phyloP scores from a whole-genome alignment of 805 yeast genomes.

The Candida coleopterorum region DNA sequence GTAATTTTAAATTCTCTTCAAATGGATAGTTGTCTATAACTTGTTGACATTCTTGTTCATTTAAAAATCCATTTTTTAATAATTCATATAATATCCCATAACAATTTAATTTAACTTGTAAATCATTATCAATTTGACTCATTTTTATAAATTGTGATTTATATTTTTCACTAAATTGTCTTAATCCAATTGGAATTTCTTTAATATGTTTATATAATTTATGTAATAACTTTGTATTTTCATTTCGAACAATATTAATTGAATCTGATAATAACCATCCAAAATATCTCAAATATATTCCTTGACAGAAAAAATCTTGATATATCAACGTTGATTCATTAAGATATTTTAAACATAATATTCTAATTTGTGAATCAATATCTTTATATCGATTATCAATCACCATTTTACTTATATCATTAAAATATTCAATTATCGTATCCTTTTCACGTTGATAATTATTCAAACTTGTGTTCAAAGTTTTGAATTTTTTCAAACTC shows the following conservation, averaged over 20 bases:
- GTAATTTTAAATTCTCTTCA: conserved; percentile 19
- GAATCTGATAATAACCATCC: conserved; percentile 86
- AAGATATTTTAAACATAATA: conserved; percentile 58
- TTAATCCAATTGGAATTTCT: conserved; percentile 52
- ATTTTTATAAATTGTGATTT: conserved; percentile 62
- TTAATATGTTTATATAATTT: conserved; percentile 37
- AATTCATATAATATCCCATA: conserved; percentile 51
- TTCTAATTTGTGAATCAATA: conserved; percentile 65
- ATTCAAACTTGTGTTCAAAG: conserved; percentile 39
- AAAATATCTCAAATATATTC: conserved; percentile 65
- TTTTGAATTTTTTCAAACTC: conserved; percentile 41
- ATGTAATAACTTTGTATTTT: conserved; percentile 53
- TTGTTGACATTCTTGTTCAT: conserved; percentile 47
- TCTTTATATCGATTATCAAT: conserved; percentile 80
- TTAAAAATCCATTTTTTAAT: conserved; percentile 57
- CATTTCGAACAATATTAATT: conserved; percentile 54
- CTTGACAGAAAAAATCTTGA: conserved; percentile 69
- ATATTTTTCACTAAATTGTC: conserved; percentile 76
- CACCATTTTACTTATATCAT: conserved; percentile 61
- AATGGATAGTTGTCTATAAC: conserved; percentile 15
- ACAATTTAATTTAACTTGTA: conserved; percentile 48
- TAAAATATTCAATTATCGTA: conserved; percentile 52
- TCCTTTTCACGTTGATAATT: conserved; percentile 39
- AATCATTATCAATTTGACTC: conserved; percentile 37
- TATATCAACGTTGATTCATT: conserved; percentile 68